Evolutionary conservation across 2,329 filamentous ascomycete species (phyloP), one percentile per base, ranked within the genome.

Genomic region (Alternaria brassicicola): DNA sequence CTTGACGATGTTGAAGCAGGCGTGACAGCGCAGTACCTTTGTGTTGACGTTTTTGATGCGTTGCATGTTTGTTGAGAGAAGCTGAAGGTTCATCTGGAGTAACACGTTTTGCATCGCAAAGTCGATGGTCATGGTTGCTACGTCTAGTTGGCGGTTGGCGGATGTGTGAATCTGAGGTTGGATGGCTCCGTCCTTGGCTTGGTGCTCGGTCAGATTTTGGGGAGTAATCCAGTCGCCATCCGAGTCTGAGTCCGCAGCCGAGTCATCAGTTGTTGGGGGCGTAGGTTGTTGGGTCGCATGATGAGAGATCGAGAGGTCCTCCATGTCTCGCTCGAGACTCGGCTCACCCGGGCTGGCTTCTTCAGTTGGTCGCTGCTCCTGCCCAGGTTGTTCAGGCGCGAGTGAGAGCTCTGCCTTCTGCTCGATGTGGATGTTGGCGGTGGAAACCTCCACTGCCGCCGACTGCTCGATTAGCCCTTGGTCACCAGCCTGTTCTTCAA

Each of bases 41-140:
- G 91, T 94, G 77, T 93, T 94, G 64, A 98, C 85, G 59, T 90
- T 88, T 35, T 88, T 89, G 74, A 99, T 92, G 69, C 93, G 88
- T 62, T 91, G 85, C 60, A 98, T 83, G 15, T 87, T 85, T 0
- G 91, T 86, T 0, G 93, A 93, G 57, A 97, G 85, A 10, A 97
- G 86, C 74, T 95, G 92, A 47, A 99, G 86, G 80, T 97, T 97
- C 82, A 98, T 96, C 68, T 96, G 92, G 4, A 99, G 85, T 2
- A 95, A 86, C 7, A 98, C 93, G 76, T 98, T 98, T 80, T 98
- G 94, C 92, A 99, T 96, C 54, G 95, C 94, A 79, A 91, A 98
- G 81, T 99, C 95, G 55, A 90, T 93, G 1, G 95, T 98, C 73
- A 98, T 89, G 42, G 94, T 88, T n/a, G 93, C 94, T 15, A 91